Evolutionary conservation across 345 rosid species (phyloP).

Genomic region (Acer yangbiense): DNA sequence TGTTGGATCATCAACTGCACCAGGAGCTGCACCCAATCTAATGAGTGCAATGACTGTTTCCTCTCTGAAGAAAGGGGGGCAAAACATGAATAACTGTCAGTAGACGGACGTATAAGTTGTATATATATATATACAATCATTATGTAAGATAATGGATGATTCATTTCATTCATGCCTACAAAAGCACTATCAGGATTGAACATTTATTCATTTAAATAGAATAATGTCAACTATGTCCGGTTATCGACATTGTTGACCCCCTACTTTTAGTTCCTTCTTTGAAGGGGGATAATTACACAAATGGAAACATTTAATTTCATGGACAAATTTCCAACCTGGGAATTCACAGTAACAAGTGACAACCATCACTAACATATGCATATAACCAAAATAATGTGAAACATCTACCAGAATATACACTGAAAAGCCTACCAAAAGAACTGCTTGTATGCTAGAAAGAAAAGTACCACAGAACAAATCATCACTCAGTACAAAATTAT

Average conservation of each 20-base stretch:
- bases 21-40: conserved; percentile 53
- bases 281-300: neutral
- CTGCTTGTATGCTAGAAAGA: neutral
- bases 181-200: too few species aligned
- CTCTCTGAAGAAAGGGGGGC: conserved; percentile 44
- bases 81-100: conserved; percentile 11
- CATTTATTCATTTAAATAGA: neutral
- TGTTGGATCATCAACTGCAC: conserved; percentile 66
- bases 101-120: neutral
- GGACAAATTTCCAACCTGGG: neutral
- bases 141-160: too few species aligned
- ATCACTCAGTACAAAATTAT: neutral
- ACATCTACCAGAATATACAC: neutral
- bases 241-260: neutral
- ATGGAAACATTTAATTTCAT: neutral
- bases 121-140: neutral
- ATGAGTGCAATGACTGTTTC: conserved; percentile 56
- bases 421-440: neutral
- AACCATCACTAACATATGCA: neutral
- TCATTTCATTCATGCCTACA: too few species aligned
- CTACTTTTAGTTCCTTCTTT: neutral
- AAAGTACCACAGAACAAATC: neutral
- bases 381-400: neutral
- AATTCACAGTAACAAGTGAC: neutral
- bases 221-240: neutral